Evolutionary conservation across 768 basidiomycete genomes (phyloP), one percentile per base, ranked within the genome.

Genomic region (Psilocybe sp.): DNA sequence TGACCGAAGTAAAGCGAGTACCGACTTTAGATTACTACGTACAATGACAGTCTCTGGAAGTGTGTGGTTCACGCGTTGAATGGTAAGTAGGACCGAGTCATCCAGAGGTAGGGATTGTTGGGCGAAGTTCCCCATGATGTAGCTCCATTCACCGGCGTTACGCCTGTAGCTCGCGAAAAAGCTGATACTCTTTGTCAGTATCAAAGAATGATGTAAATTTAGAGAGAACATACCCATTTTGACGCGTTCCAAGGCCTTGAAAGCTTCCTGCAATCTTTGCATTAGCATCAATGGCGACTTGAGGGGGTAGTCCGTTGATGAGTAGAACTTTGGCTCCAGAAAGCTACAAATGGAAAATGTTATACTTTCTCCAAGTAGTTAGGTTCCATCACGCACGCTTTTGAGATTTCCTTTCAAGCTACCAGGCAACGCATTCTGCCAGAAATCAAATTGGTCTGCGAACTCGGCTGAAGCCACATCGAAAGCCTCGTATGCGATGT

Each of bases 401-500:
- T 57, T 63, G 4, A 82, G 70, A 51, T 78, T 58, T 14, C 79
- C 81, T 53, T 75, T 77, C 45, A 82, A 57, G 0, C 60, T 37
- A 13, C 69, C 73, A 5, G 75, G 76, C 12, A 82, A 62, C 2
- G 78, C 70, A 52, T 80, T 68, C 60, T 84, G 79, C 82, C 82
- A 82, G 47, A 78, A 65, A 5, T 72, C 60, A 19, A 81, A 73
- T 50, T 81, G 71, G 50, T 79, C 80, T 4, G 71, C 61, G 49
- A 82, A 78, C 59, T 80, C 80, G 7, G 70, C 74, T 7, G 74
- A 74, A 1, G 81, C 74, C 12, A 82, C 74, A 0, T 55, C 53
- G 59, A 80, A 82, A 3, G 81, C 81, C 51, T 75, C 74, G 8
- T 78, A 78, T 5, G 79, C 75, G 40, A 82, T 80, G 50, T 80